Conservation (phyloP, 192 early-diverging fungal genomes). For the Phycomyces nitens region DNA sequence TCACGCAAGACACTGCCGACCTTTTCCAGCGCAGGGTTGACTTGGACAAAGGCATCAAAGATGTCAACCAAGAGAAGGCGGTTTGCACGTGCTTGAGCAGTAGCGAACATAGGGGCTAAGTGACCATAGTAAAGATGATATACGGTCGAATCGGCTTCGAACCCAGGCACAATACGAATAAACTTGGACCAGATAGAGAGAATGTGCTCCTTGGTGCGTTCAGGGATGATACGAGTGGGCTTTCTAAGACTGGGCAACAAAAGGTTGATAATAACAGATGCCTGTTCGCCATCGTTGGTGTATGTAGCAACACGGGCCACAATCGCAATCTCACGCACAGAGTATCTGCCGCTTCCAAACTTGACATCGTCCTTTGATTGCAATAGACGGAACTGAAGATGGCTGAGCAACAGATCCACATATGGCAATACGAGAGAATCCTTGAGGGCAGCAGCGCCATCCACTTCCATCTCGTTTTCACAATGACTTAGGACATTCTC, state of each 20-base stretch:
- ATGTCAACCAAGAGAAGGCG: slow-evolving; percentile 61
- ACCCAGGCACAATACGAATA: slow-evolving; percentile 67
- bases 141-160: slow-evolving; percentile 30
- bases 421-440: slow-evolving; percentile 49
- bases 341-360: slow-evolving; percentile 52
- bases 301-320: slow-evolving; percentile 73
- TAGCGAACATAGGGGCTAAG: slow-evolving; percentile 70
- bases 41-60: slow-evolving; percentile 59
- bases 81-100: slow-evolving; percentile 56
- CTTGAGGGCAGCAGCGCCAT: slow-evolving; percentile 37
- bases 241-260: slow-evolving; percentile 81
- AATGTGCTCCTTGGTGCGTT: slow-evolving; percentile 81
- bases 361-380: slow-evolving; percentile 41
- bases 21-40: slow-evolving; percentile 49
- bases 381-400: slow-evolving; percentile 52
- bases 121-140: slow-evolving; percentile 61
- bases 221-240: slow-evolving; percentile 64
- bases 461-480: slow-evolving; percentile 44
- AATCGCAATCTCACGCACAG: slow-evolving; percentile 74
- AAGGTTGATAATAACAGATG: slow-evolving; percentile 70
- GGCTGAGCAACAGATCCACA: slow-evolving; percentile 53
- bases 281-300: slow-evolving; percentile 62
- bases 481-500: slow-evolving; percentile 64
- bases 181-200: slow-evolving; percentile 77
- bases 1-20: slow-evolving; percentile 62